phyloP scores from a whole-genome alignment of 805 yeast genomes.

The Hanseniaspora valbyensis region DNA sequence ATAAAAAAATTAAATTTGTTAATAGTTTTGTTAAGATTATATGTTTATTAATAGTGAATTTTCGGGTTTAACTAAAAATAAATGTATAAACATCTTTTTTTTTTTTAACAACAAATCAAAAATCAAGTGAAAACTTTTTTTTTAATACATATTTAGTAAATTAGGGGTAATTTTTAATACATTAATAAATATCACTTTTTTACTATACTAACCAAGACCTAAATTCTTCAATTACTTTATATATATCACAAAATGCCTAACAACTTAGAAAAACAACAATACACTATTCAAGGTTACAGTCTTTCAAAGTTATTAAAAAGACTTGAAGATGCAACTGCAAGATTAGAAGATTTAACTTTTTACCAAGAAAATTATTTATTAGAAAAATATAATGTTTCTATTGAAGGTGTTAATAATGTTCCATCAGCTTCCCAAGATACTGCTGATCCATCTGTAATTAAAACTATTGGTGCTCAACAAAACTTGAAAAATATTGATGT shows the following conservation, averaged over 20 bases:
- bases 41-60: too few species aligned
- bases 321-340: conserved; percentile 85
- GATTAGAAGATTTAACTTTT: conserved; percentile 79
- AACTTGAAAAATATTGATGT: neutral
- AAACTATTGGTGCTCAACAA: neutral
- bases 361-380: conserved; percentile 52
- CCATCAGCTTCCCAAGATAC: neutral
- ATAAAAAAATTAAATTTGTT: too few species aligned
- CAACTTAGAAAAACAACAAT: conserved; percentile 1
- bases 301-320: conserved; percentile 70
- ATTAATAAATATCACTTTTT: too few species aligned
- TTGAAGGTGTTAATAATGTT: conserved; percentile 2
- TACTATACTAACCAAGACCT: too few species aligned
- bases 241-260: neutral
- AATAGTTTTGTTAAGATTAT: too few species aligned
- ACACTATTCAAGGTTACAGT: conserved; percentile 62
- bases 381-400: conserved; percentile 22
- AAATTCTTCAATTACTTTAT: too few species aligned
- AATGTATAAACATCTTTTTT: too few species aligned
- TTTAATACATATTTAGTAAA: too few species aligned
- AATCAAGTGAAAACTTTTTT: too few species aligned
- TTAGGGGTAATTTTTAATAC: too few species aligned
- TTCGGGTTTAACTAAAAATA: too few species aligned
- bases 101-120: too few species aligned
- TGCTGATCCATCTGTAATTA: neutral